Conservation (phyloP, 495 filamentous ascomycete genomes). For the Penicillium cosmopolitanum region DNA sequence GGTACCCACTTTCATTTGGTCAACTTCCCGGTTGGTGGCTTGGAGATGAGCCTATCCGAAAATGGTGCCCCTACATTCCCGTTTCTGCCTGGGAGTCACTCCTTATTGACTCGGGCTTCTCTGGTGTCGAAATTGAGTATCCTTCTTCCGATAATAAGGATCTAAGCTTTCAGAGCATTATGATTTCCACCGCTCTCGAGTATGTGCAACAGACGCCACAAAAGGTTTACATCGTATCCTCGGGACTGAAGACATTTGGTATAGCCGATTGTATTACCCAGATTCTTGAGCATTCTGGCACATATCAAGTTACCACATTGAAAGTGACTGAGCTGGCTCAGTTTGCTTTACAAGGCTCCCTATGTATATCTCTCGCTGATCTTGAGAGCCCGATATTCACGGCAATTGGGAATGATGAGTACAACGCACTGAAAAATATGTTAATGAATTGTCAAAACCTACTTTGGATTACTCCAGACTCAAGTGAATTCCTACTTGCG, state of each 20-base stretch:
- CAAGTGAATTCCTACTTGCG: slow-evolving; percentile 5
- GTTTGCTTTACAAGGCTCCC: background rate
- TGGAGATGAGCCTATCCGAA: slow-evolving; percentile 35
- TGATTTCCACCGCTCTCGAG: slow-evolving; percentile 30
- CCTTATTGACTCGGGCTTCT: slow-evolving; percentile 29
- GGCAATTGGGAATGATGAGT: slow-evolving; percentile 10
- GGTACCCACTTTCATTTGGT: slow-evolving; percentile 41
- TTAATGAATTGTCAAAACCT: slow-evolving; percentile 30
- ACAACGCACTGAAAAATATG: slow-evolving; percentile 20
- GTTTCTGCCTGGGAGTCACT: slow-evolving; percentile 24
- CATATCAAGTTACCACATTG: background rate
- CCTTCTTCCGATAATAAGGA: slow-evolving; percentile 27
- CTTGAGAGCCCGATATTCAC: slow-evolving; percentile 16
- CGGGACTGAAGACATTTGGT: background rate
- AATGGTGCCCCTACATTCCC: slow-evolving; percentile 35
- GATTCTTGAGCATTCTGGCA: background rate
- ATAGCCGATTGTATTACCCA: background rate
- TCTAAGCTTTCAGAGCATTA: slow-evolving; percentile 32
- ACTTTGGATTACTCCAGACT: slow-evolving; percentile 42
- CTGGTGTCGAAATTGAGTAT: slow-evolving; percentile 36
- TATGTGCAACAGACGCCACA: background rate
- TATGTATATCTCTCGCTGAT: slow-evolving; percentile 25
- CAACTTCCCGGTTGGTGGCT: slow-evolving; percentile 56
- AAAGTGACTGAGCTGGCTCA: slow-evolving; percentile 7
- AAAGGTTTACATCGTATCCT: slow-evolving; percentile 18